These are phyloP conservation scores for Ceratobasidium sp. DNA, from an alignment of 1,284 basidiomycete species.

Conservation along the genomic window DNA sequence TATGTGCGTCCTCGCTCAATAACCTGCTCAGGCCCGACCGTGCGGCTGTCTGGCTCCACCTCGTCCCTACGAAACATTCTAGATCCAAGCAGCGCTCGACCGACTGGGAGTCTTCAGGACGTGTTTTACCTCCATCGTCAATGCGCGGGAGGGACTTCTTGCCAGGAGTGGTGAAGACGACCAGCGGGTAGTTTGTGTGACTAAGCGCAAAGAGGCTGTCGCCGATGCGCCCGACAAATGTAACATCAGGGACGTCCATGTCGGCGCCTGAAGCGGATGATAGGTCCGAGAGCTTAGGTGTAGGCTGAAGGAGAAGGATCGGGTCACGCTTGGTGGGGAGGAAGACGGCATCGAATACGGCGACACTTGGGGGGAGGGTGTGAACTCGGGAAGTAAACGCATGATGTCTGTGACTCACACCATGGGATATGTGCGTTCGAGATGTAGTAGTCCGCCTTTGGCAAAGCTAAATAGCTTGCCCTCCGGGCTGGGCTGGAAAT, in stretches of 20 bases:
- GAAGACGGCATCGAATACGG: slow-evolving; percentile 80
- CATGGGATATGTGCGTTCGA: slow-evolving; percentile 68
- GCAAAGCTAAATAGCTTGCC: slow-evolving; percentile 80
- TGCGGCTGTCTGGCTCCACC: slow-evolving; percentile 46
- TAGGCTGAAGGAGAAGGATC: slow-evolving; percentile 84
- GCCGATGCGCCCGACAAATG: slow-evolving; percentile 79
- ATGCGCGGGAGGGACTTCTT: slow-evolving; percentile 36
- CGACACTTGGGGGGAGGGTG: slow-evolving; percentile 66
- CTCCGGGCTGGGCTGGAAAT: slow-evolving; percentile 82
- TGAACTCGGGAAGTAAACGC: slow-evolving; percentile 45
- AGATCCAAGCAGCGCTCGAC: slow-evolving; percentile 44
- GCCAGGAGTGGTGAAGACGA: slow-evolving; percentile 67
- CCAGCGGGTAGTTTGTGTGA: slow-evolving; percentile 78
- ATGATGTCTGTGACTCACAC: slow-evolving; percentile 59
- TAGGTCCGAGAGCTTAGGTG: slow-evolving; percentile 71
- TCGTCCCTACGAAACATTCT: slow-evolving; percentile 50
- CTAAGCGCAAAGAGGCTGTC: slow-evolving; percentile 84
- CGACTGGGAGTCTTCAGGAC: slow-evolving; percentile 18
- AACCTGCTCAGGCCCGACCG: slow-evolving; percentile 46
- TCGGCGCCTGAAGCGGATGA: slow-evolving; percentile 51
- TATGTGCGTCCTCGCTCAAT: slow-evolving; percentile 42
- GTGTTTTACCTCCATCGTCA: slow-evolving; percentile 41
- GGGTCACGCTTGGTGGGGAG: slow-evolving; percentile 66
- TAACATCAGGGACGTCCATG: slow-evolving; percentile 62
- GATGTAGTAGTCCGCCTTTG: slow-evolving; percentile 68